Percentiles rank a stretch among this genome's conserved stretches.
These are phyloP conservation scores for Aureobasidium sp. DNA, from an alignment of 2,329 filamentous ascomycete genomes.

Conservation along the genomic window DNA sequence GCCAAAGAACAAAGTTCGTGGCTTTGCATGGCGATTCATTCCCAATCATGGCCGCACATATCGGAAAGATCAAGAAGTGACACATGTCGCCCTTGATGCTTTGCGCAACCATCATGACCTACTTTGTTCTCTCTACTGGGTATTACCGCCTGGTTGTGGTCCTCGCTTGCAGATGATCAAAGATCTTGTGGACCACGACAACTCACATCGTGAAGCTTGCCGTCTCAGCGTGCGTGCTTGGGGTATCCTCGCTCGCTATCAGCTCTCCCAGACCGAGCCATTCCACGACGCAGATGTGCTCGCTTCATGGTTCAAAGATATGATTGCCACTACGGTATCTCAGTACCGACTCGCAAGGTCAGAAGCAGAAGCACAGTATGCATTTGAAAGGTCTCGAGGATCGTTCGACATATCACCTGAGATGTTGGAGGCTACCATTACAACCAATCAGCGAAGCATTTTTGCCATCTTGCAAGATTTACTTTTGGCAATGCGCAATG, in stretches of 20 bases:
- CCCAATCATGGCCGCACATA: slow-evolving; percentile 56
- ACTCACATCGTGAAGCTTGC: slow-evolving; percentile 54
- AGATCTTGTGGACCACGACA: slow-evolving; percentile 49
- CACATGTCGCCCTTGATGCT: slow-evolving; percentile 48
- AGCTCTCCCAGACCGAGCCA: slow-evolving; percentile 47
- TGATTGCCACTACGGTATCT: slow-evolving; percentile 45
- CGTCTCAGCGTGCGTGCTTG: slow-evolving; percentile 52
- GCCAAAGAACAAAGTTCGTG: slow-evolving; percentile 48
- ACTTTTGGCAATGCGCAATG: slow-evolving; percentile 44
- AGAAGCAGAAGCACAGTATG: slow-evolving; percentile 51
- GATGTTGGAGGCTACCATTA: slow-evolving; percentile 46
- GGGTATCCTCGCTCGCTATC: slow-evolving; percentile 51
- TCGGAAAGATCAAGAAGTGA: slow-evolving; percentile 50
- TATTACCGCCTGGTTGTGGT: slow-evolving; percentile 47
- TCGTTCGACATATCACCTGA: slow-evolving; percentile 37
- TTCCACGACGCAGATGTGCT: slow-evolving; percentile 41
- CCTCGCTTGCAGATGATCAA: slow-evolving; percentile 46
- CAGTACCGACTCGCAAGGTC: slow-evolving; percentile 51
- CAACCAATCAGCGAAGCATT: slow-evolving; percentile 51
- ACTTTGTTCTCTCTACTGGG: slow-evolving; percentile 53
- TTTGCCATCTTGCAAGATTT: slow-evolving; percentile 48
- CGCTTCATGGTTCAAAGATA: slow-evolving; percentile 49
- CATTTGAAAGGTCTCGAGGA: slow-evolving; percentile 31
- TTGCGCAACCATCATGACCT: slow-evolving; percentile 57
- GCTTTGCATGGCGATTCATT: slow-evolving; percentile 50